Evolutionary conservation across 768 basidiomycete species (phyloP).

Genomic region (Trametes cingulata): DNA sequence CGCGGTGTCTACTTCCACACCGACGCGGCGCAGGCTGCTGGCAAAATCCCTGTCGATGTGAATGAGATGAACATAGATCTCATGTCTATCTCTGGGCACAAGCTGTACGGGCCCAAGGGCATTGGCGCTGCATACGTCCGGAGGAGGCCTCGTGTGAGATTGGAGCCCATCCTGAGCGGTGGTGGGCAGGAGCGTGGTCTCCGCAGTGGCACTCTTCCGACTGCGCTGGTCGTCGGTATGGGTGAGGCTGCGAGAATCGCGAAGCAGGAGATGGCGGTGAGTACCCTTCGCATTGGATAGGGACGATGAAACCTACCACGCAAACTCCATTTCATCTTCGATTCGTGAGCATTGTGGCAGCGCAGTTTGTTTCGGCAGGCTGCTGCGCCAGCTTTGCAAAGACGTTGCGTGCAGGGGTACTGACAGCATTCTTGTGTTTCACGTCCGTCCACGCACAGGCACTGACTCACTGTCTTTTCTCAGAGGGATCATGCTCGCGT

Average conservation of each 20-base stretch:
- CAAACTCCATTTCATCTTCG: slow-evolving; percentile 17
- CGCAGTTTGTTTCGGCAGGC: slow-evolving; percentile 42
- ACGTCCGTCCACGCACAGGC: slow-evolving; percentile 9
- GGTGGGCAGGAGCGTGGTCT: slow-evolving; percentile 97
- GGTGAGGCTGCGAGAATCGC: slow-evolving; percentile 96
- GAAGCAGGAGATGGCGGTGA: slow-evolving; percentile 87
- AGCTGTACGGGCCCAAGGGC: slow-evolving; percentile 97
- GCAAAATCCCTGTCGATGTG: slow-evolving; percentile 90
- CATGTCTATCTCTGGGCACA: slow-evolving; percentile 96
- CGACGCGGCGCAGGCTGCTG: slow-evolving; percentile 94
- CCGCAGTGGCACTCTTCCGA: slow-evolving; percentile 91
- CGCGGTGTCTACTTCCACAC: slow-evolving; percentile 95
- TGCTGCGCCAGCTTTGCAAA: slow-evolving; percentile 51
- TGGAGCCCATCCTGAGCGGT: slow-evolving; percentile 94
- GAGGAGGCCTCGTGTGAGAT: slow-evolving; percentile 84
- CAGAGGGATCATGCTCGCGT: slow-evolving; percentile 83
- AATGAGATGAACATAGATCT: slow-evolving; percentile 95
- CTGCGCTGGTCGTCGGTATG: slow-evolving; percentile 85
- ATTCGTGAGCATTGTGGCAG: slow-evolving; percentile 30
- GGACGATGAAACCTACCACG: slow-evolving; percentile 37
- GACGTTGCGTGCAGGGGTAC: slow-evolving; percentile 91
- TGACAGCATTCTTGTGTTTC: slow-evolving; percentile 46
- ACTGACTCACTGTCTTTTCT: slow-evolving; percentile 28
- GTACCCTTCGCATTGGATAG: slow-evolving; percentile 36
- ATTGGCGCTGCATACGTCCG: slow-evolving; percentile 94